These are phyloP conservation scores for Didymella sp. DNA, from an alignment of 2,329 filamentous ascomycete genomes.

Conservation along the genomic window DNA sequence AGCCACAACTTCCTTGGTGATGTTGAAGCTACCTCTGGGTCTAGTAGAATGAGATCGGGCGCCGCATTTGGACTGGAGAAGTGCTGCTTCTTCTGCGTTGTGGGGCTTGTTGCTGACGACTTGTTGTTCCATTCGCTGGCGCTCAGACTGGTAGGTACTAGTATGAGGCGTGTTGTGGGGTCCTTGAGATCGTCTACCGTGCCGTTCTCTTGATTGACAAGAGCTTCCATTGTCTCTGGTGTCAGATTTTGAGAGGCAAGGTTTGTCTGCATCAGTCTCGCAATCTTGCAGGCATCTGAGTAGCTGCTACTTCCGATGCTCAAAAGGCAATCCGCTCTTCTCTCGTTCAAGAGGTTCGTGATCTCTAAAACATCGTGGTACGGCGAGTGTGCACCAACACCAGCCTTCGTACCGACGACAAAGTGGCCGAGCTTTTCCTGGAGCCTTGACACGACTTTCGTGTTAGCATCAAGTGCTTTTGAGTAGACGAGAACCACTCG, in stretches of 20 bases:
- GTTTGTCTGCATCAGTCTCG: slow-evolving; percentile 30
- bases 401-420: slow-evolving; percentile 29
- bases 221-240: slow-evolving; percentile 30
- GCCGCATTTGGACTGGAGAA: slow-evolving; percentile 28
- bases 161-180: slow-evolving; percentile 28
- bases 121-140: slow-evolving; percentile 37
- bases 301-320: slow-evolving; percentile 36
- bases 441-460: slow-evolving; percentile 25
- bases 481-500: slow-evolving; percentile 31
- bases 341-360: slow-evolving; percentile 23
- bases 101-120: slow-evolving; percentile 29
- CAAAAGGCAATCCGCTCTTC: slow-evolving; percentile 30
- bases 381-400: slow-evolving; percentile 33
- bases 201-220: slow-evolving; percentile 31
- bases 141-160: slow-evolving; percentile 34
- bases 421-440: slow-evolving; percentile 24
- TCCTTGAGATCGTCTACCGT: slow-evolving; percentile 22
- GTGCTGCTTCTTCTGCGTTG: slow-evolving; percentile 36
- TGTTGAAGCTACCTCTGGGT: slow-evolving; percentile 35
- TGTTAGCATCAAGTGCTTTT: slow-evolving; percentile 29
- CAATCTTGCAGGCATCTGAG: slow-evolving; percentile 40
- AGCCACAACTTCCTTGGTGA: slow-evolving; percentile 37
- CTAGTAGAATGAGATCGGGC: slow-evolving; percentile 31
- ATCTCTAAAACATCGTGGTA: slow-evolving; percentile 35
- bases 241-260: slow-evolving; percentile 22